phyloP scores from a whole-genome alignment of 345 rosid genomes.

The Hibiscus trionum region DNA sequence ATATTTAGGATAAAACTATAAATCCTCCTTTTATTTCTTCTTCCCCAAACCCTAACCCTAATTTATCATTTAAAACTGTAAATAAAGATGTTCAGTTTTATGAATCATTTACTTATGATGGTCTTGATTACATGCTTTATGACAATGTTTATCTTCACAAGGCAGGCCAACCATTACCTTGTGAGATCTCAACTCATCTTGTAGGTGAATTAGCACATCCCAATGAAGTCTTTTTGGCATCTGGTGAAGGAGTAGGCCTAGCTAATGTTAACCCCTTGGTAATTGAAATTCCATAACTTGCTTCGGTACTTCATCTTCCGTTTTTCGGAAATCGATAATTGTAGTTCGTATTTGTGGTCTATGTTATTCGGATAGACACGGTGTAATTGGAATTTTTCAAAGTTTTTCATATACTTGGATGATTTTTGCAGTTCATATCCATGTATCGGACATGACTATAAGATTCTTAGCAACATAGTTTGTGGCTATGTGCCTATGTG shows the following conservation, averaged over 20 bases:
- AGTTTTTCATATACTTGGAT: too few relatives aligned
- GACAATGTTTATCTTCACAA: conserved; percentile 54
- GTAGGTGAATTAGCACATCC: conserved; percentile 22
- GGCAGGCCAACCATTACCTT: conserved; percentile 42
- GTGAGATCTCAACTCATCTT: conserved; percentile 46
- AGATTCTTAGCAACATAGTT: too few relatives aligned
- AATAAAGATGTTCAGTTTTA: conserved; percentile 60
- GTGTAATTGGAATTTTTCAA: too few relatives aligned
- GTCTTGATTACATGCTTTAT: conserved; percentile 53
- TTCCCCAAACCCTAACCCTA: too few relatives aligned
- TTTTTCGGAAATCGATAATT: not conserved
- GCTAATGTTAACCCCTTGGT: conserved; percentile 69
- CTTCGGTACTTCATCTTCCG: not conserved
- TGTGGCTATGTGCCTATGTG: too few relatives aligned
- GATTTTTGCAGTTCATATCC: too few relatives aligned
- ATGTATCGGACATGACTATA: too few relatives aligned
- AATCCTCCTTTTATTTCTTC: too few relatives aligned
- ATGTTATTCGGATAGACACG: too few relatives aligned
- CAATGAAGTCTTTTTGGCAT: conserved; percentile 78
- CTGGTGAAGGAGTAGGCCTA: conserved; percentile 76
- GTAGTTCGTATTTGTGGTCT: not conserved
- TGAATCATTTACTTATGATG: conserved; percentile 62
- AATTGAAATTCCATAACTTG: conserved; percentile 18
- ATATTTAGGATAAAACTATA: too few relatives aligned
- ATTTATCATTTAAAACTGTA: not conserved